These are phyloP conservation scores for Saccharomyces kudriavzevii DNA, from an alignment of 805 yeast species.

Conservation along the genomic window DNA sequence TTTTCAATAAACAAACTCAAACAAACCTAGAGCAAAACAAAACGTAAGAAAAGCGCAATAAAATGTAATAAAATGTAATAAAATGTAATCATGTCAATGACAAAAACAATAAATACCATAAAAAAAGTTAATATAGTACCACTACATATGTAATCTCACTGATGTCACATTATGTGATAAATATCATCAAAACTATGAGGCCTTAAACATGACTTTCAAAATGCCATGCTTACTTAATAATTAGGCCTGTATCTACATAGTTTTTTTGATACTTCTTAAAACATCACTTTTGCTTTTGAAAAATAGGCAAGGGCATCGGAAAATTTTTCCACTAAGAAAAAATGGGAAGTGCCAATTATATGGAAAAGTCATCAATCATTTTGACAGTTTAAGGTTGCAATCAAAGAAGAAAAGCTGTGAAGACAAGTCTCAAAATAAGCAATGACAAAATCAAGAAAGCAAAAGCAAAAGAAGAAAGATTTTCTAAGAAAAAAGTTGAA, in stretches of 20 bases:
- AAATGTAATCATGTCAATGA: too few relatives aligned
- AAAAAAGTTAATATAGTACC: background rate
- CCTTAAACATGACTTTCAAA: background rate
- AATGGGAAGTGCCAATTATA: background rate
- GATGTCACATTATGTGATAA: background rate
- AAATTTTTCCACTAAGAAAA: background rate
- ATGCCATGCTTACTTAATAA: background rate
- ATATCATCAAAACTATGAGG: background rate
- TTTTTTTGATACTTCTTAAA: background rate
- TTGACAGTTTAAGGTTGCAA: background rate
- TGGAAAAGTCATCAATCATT: background rate
- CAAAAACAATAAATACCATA: background rate
- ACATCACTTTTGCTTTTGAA: background rate
- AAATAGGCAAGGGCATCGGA: background rate
- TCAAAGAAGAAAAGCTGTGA: background rate
- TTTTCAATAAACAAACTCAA: background rate
- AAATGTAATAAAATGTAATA: background rate
- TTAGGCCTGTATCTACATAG: background rate
- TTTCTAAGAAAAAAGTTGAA: slow-evolving; percentile 60
- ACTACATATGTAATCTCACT: background rate
- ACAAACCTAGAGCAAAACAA: background rate
- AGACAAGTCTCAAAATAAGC: background rate
- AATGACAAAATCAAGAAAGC: slow-evolving; percentile 32
- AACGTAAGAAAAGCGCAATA: background rate
- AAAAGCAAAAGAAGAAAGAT: slow-evolving; percentile 38